Conservation (phyloP, 1,284 basidiomycete genomes). For the Hemileia vastatrix region DNA sequence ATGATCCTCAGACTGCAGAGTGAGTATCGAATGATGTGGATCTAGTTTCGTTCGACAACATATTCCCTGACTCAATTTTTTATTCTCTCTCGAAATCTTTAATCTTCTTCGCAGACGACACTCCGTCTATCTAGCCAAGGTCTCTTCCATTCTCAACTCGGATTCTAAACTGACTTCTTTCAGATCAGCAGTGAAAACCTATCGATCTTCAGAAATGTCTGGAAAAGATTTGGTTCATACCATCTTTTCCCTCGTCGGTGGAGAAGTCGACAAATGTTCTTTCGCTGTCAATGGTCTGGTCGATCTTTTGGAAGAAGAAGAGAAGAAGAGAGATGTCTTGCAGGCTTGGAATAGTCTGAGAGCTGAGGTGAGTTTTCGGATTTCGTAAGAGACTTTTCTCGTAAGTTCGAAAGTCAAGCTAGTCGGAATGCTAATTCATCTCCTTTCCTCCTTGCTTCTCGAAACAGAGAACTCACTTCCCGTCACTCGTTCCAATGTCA, state of each 20-base stretch:
- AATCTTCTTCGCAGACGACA: conserved; percentile 32
- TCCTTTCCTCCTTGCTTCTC: background rate
- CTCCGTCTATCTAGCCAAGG: conserved; percentile 33
- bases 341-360: conserved; percentile 33
- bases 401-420: conserved; percentile 10
- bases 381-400: background rate
- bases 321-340: conserved; percentile 30
- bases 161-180: conserved; percentile 35
- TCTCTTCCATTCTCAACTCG: conserved; percentile 29
- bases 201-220: conserved; percentile 33
- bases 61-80: no score
- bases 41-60: no score
- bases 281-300: conserved; percentile 35
- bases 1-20: conserved; percentile 29
- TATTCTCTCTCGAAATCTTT: no score
- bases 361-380: background rate
- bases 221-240: conserved; percentile 36
- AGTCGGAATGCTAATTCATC: background rate
- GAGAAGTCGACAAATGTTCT: conserved; percentile 26
- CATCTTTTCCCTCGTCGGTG: conserved; percentile 30
- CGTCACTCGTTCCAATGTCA: conserved; percentile 25
- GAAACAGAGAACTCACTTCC: conserved; percentile 31
- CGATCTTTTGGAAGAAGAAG: conserved; percentile 32
- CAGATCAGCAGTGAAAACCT: conserved; percentile 31
- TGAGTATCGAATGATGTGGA: conserved; percentile 1